A percentile compares a stretch with the other conserved stretches of the same genome.
Evolutionary conservation across 163 green algal species (phyloP).

Genomic region (Volvox carteri): DNA sequence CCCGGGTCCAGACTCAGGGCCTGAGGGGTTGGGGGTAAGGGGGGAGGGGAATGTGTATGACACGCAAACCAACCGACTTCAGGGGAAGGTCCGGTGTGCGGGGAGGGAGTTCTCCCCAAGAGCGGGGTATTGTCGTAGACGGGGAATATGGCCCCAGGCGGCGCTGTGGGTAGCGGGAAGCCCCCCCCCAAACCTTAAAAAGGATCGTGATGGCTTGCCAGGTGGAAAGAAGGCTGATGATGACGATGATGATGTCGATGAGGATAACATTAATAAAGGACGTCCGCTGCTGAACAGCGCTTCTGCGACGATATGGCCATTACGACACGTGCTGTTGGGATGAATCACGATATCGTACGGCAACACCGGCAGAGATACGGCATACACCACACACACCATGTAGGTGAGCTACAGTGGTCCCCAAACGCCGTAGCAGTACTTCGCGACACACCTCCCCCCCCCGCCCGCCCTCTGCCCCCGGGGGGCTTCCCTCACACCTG

Average conservation of each 20-base stretch:
- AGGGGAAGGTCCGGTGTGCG: neutral
- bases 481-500: conserved; percentile 12
- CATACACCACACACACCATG: too few relatives aligned
- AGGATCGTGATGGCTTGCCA: neutral
- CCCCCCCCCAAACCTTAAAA: too few relatives aligned
- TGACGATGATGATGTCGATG: too few relatives aligned
- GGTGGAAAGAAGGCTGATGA: too few relatives aligned
- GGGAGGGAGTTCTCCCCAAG: neutral
- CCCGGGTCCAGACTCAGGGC: conserved; percentile 46
- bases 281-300: too few relatives aligned
- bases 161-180: too few relatives aligned
- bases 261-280: too few relatives aligned
- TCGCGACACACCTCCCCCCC: neutral
- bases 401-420: neutral
- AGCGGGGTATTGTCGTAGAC: neutral
- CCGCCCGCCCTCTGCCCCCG: neutral
- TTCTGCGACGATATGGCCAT: neutral
- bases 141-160: too few relatives aligned
- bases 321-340: neutral
- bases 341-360: neutral
- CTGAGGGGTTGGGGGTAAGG: neutral
- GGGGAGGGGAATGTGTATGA: neutral
- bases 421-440: too few relatives aligned
- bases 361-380: neutral
- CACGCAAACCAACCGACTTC: too few relatives aligned